Conservation (phyloP, 495 filamentous ascomycete genomes). For the Neurospora discreta region DNA sequence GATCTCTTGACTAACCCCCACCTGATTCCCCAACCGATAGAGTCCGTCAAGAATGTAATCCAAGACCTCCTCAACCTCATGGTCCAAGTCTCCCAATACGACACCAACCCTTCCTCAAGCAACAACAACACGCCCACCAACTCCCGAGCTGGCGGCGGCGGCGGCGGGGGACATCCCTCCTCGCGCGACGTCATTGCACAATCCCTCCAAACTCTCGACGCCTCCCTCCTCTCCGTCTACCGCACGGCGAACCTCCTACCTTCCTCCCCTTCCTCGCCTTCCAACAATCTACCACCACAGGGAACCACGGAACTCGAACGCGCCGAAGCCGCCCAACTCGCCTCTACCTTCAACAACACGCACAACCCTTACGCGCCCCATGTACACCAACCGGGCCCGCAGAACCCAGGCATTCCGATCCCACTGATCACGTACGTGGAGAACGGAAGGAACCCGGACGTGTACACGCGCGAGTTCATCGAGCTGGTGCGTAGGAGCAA, state of each 20-base stretch:
- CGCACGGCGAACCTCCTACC: slow-evolving; percentile 48
- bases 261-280: slow-evolving; percentile 56
- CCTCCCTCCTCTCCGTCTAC: slow-evolving; percentile 22
- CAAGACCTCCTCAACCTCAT: slow-evolving; percentile 79
- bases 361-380: neutral
- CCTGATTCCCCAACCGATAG: slow-evolving; percentile 17
- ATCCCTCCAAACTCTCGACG: neutral
- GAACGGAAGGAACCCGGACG: slow-evolving; percentile 86
- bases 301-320: neutral
- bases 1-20: slow-evolving; percentile 4
- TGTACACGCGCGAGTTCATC: slow-evolving; percentile 96
- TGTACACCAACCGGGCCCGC: neutral
- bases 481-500: slow-evolving; percentile 79
- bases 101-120: slow-evolving; percentile 26
- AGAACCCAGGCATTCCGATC: slow-evolving; percentile 49
- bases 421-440: slow-evolving; percentile 93
- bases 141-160: neutral
- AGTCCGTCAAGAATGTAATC: slow-evolving; percentile 60
- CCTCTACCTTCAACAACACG: neutral
- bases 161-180: neutral
- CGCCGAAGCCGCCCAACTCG: neutral
- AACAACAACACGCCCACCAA: neutral
- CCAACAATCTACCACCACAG: slow-evolving; percentile 51
- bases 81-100: slow-evolving; percentile 59
- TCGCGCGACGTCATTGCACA: neutral